Evolutionary conservation across 148 eudicot genomes (phyloP).

Genomic region (Chenopodium quinoa): DNA sequence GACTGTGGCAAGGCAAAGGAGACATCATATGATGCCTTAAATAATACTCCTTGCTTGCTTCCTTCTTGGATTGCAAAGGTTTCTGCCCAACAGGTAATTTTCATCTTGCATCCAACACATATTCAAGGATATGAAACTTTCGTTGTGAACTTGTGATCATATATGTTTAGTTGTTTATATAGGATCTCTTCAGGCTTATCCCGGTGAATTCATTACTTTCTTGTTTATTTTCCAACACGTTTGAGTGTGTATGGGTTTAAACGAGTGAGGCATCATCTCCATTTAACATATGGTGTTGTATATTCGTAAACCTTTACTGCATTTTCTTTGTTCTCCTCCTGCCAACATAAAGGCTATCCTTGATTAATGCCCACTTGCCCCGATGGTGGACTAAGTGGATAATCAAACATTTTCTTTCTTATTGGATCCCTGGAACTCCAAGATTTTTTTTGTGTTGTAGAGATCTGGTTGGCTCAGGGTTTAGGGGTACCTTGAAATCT

Average conservation of each 20-base stretch:
- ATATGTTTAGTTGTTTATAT: slow-evolving; percentile 4
- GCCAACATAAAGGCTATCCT: neutral
- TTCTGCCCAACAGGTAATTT: slow-evolving; percentile 84
- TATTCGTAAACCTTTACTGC: neutral
- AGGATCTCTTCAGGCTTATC: neutral
- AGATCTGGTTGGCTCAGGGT: neutral
- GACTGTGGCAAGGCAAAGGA: slow-evolving; percentile 99
- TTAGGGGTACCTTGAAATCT: neutral
- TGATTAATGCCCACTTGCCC: neutral
- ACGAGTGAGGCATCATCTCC: neutral
- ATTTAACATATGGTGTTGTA: neutral
- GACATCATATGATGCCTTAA: slow-evolving; percentile 94
- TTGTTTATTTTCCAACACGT: neutral
- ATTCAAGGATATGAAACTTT: neutral
- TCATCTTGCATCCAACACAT: neutral
- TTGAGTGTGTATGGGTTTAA: slow-evolving; percentile 9
- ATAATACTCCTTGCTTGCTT: slow-evolving; percentile 94
- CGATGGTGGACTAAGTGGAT: neutral
- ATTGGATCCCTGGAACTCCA: neutral
- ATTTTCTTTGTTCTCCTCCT: too few relatives aligned
- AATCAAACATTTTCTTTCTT: neutral
- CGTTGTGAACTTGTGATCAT: neutral
- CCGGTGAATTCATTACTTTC: neutral
- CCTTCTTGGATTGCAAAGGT: slow-evolving; percentile 97
- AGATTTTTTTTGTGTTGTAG: neutral